A percentile compares a stretch with the other conserved stretches of the same genome.
Evolutionary conservation across 169 alveolate species (phyloP).

Genomic region (Cryptosporidium viatorum): DNA sequence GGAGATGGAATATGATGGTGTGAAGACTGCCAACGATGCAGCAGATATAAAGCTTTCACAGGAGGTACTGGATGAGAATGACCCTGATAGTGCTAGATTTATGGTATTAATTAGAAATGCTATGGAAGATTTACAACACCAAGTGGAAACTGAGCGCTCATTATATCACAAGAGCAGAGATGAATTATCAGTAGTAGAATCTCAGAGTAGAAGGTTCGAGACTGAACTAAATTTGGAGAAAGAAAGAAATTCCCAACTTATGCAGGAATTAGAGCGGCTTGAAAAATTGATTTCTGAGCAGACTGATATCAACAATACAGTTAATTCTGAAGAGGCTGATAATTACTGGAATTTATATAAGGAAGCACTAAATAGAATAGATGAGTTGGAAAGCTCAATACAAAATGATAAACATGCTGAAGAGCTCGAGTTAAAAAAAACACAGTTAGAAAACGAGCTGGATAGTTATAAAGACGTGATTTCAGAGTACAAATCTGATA

Average conservation of each 20-base stretch:
- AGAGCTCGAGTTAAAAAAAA: conserved; percentile 18
- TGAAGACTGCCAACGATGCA: conserved; percentile 26
- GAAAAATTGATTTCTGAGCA: conserved; percentile 43
- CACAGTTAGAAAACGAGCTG: conserved; percentile 25
- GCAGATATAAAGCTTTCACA: not conserved
- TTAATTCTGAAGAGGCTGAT: conserved; percentile 11
- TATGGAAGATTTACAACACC: conserved; percentile 71
- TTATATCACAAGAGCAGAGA: conserved; percentile 61
- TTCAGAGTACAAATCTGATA: conserved; percentile 25
- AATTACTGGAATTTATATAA: conserved; percentile 54
- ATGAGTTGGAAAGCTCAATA: conserved; percentile 28
- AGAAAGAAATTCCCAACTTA: conserved; percentile 45
- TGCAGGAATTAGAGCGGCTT: conserved; percentile 37
- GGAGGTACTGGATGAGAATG: conserved; percentile 74
- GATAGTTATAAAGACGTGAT: conserved; percentile 20
- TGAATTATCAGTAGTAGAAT: conserved; percentile 40
- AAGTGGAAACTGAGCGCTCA: conserved; percentile 60
- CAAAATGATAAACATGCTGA: conserved; percentile 3
- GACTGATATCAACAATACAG: conserved; percentile 9
- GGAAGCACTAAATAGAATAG: conserved; percentile 64
- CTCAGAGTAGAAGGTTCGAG: conserved; percentile 46
- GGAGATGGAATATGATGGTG: conserved; percentile 43
- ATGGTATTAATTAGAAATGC: conserved; percentile 67
- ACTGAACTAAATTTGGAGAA: conserved; percentile 58
- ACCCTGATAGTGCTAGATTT: conserved; percentile 73